Evolutionary conservation across 305 asterid species (phyloP).

Genomic region (Salvia sclarea): DNA sequence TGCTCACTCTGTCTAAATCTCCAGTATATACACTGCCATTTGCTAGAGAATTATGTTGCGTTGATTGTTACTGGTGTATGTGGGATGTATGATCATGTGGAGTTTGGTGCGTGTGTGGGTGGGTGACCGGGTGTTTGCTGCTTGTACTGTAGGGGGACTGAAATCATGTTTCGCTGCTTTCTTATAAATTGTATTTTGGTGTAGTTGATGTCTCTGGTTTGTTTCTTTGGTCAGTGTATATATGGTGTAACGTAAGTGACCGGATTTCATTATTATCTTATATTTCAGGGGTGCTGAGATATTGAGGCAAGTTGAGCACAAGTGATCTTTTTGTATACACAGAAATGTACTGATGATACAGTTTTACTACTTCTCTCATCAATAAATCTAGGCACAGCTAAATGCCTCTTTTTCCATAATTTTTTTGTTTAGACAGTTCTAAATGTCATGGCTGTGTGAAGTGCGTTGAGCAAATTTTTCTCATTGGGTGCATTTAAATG

Average conservation of each 20-base stretch:
- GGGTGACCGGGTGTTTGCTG: background rate
- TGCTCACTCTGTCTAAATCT: background rate
- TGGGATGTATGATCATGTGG: too few species aligned
- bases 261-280: background rate
- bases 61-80: background rate
- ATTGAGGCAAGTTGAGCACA: conserved; percentile 19
- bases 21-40: background rate
- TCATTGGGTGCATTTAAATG: background rate
- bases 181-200: background rate
- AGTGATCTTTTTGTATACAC: conserved; percentile 28
- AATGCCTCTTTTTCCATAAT: background rate
- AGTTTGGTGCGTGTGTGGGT: too few species aligned
- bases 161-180: background rate
- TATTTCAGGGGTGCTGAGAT: conserved; percentile 27
- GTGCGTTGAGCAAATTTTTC: background rate
- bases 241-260: background rate
- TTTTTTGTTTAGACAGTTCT: background rate
- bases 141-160: background rate
- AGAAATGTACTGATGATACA: background rate
- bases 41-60: background rate
- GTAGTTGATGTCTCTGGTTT: background rate
- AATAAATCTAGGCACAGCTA: conserved; percentile 23
- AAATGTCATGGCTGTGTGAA: background rate
- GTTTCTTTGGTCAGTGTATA: too few species aligned
- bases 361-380: conserved; percentile 22